Percentiles rank a stretch among this genome's conserved stretches.
Conservation (phyloP, 2,329 filamentous ascomycete species). For the Coniochaeta sp. region DNA sequence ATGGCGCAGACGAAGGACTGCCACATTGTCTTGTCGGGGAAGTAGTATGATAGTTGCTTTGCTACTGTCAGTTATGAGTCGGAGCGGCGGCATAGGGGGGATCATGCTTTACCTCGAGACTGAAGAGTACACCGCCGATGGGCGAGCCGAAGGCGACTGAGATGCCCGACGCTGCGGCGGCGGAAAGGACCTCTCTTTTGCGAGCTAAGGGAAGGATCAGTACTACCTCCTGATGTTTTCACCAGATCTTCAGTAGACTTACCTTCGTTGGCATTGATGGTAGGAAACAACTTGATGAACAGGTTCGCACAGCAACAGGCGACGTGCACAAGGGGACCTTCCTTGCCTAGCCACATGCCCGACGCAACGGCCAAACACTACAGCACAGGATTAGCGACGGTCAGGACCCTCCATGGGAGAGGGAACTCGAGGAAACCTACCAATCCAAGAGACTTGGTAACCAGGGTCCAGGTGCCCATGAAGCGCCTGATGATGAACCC, state of each 20-base stretch:
- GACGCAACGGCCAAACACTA: constrained; percentile 87
- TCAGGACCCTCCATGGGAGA: neutral
- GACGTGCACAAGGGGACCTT: constrained; percentile 91
- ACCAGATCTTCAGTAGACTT: constrained; percentile 10
- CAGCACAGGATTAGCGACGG: constrained; percentile 15
- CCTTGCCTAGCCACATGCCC: constrained; percentile 94
- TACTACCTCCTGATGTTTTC: constrained; percentile 8
- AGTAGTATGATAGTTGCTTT: constrained; percentile 89
- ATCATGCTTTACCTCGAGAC: constrained; percentile 61
- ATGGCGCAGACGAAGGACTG: constrained; percentile 98
- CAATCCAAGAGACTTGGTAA: constrained; percentile 83
- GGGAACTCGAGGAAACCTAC: constrained; percentile 32
- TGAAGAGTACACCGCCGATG: constrained; percentile 91
- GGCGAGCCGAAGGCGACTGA: constrained; percentile 92
- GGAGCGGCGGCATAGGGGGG: neutral
- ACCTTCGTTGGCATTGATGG: constrained; percentile 84
- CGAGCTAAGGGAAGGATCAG: constrained; percentile 54
- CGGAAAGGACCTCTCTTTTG: constrained; percentile 87
- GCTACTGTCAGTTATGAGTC: constrained; percentile 6
- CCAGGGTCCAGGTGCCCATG: constrained; percentile 78
- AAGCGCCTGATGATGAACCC: constrained; percentile 89
- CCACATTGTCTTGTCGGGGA: constrained; percentile 99
- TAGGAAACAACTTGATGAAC: constrained; percentile 81
- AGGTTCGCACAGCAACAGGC: constrained; percentile 94
- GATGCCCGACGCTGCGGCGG: constrained; percentile 85